Evolutionary conservation across 371 early-diverging fungal species (phyloP).

Genomic region (Mortierella sp.): DNA sequence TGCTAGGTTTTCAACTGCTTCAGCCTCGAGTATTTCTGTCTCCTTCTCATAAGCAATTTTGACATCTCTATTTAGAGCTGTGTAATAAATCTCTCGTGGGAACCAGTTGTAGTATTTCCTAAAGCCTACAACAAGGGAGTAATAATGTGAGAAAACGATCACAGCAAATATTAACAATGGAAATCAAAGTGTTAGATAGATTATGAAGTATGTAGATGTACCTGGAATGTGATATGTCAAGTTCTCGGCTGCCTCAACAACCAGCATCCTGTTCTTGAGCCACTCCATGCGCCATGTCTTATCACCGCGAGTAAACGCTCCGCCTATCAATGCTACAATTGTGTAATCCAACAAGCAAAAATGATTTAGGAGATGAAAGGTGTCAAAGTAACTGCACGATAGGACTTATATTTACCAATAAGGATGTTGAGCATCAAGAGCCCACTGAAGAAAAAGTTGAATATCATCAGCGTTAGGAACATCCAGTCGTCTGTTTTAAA

Average conservation of each 20-base stretch:
- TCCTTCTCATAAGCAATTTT: background rate
- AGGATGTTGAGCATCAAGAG: conserved; percentile 33
- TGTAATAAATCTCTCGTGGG: too few species aligned
- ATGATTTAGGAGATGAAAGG: background rate
- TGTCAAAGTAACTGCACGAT: background rate
- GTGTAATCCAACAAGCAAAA: background rate
- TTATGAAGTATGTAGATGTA: conserved; percentile 6
- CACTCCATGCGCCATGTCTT: conserved; percentile 16
- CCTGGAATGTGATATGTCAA: conserved; percentile 21
- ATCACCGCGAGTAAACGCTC: conserved; percentile 15
- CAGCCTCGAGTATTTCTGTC: background rate
- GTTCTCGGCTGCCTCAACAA: conserved; percentile 30
- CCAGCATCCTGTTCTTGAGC: conserved; percentile 13
- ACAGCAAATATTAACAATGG: too few species aligned
- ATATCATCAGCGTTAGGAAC: conserved; percentile 22
- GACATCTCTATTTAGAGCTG: too few species aligned
- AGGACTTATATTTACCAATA: conserved; percentile 16
- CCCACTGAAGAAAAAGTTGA: conserved; percentile 28
- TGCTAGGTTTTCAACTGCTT: too few species aligned
- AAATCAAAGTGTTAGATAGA: too few species aligned
- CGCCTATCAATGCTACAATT: conserved; percentile 17
- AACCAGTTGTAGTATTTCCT: too few species aligned
- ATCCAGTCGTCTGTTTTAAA: background rate
- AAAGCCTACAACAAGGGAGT: too few species aligned
- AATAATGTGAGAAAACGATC: too few species aligned